Evolutionary conservation across 495 filamentous ascomycete genomes (phyloP), one percentile per base, ranked within the genome.

Genomic region (Jackrogersella minutella): DNA sequence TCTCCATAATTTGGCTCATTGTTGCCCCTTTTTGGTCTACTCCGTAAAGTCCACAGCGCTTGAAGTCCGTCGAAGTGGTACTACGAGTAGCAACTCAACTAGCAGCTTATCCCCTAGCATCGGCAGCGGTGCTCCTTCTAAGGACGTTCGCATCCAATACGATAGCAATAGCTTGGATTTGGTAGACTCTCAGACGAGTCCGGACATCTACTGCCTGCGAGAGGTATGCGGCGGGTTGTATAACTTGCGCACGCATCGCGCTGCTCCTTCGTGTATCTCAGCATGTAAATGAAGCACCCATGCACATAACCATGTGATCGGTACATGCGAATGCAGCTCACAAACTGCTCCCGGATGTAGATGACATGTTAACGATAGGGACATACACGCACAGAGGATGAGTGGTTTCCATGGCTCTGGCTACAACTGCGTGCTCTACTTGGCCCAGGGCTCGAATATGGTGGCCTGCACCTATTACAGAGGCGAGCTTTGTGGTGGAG

Each of bases 251-350:
- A 31, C 16, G 17, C 22, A 10, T 26, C 49, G n/a, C 56, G 56
- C n/a, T 66, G 63, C 50, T 66, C 63, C 0, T 61, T 50, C 41
- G 34, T 66, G 3, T 56, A 66, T 13, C 63, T 66, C 10, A 51
- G 21, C 56, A 66, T 60, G 56, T 66, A 50, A 55, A 54, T 37
- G 21, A n/a, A 17, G 14, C 33, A 17, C 4, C 22, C 14, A 19
- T 22, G 13, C 6, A 6, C 30, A 37, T 21, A 19, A 26, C 14
- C 2, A 17, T 14, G n/a, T 40, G 17, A 2, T n/a, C 17, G 17
- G 3, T 6, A 14, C 10, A 16, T 37, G 8, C 11, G 16, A 13
- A 22, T 1, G n/a, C 34, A 17, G 16, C 21, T 41, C 3, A 14
- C 24, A 11, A 34, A 17, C 28, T 37, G 14, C 5, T 39, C 5